phyloP scores from a whole-genome alignment of 352 stramenopile species.

The Hyaloperonospora brassicae region DNA sequence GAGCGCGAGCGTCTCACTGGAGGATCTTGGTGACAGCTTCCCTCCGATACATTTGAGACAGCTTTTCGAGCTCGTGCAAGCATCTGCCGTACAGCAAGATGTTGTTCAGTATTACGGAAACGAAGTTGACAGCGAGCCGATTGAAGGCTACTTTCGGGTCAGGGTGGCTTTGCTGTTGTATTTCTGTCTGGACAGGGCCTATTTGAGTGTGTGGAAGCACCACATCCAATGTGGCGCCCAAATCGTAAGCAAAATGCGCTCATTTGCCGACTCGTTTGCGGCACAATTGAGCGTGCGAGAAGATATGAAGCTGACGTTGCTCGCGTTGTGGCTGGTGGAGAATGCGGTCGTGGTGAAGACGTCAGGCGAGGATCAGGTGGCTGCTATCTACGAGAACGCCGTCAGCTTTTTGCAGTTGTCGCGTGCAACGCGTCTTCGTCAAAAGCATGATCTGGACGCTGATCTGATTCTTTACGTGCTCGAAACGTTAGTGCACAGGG shows the following conservation, averaged over 20 bases:
- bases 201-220: slow-evolving; percentile 43
- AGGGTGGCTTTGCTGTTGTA: slow-evolving; percentile 68
- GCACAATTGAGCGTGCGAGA: slow-evolving; percentile 64
- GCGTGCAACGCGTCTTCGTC: slow-evolving; percentile 63
- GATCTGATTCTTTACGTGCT: slow-evolving; percentile 69
- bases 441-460: slow-evolving; percentile 63
- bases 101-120: slow-evolving; percentile 53
- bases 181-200: slow-evolving; percentile 68
- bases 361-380: slow-evolving; percentile 48
- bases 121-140: slow-evolving; percentile 55
- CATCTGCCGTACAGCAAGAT: slow-evolving; percentile 42
- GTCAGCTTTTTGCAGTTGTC: slow-evolving; percentile 59
- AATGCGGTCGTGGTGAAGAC: slow-evolving; percentile 71
- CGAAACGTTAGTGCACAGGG: slow-evolving; percentile 68
- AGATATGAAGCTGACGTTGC: slow-evolving; percentile 75
- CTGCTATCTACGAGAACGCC: slow-evolving; percentile 54
- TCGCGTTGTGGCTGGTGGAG: slow-evolving; percentile 75
- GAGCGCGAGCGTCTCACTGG: slow-evolving; percentile 37
- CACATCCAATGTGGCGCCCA: slow-evolving; percentile 41
- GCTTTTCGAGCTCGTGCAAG: slow-evolving; percentile 44
- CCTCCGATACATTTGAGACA: slow-evolving; percentile 44
- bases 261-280: slow-evolving; percentile 59
- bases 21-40: slow-evolving; percentile 35
- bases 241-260: slow-evolving; percentile 56
- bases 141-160: slow-evolving; percentile 73